These are phyloP conservation scores for Microthlaspi erraticum DNA, from an alignment of 345 rosid species.

Conservation along the genomic window DNA sequence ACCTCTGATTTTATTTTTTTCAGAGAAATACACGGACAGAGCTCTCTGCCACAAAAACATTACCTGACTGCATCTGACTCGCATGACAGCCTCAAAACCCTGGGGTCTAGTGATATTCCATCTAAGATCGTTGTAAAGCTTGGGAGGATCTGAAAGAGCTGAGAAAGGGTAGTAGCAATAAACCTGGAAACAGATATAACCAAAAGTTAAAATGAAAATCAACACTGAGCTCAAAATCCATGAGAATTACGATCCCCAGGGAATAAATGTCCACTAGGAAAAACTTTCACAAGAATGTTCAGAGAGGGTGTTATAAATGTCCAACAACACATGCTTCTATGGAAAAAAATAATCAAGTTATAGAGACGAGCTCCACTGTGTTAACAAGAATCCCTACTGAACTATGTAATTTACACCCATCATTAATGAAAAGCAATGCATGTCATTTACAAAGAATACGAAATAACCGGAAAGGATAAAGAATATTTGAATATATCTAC, in stretches of 20 bases:
- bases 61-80: constrained; percentile 98
- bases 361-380: not conserved
- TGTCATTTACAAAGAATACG: constrained; percentile 12
- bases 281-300: constrained; percentile 21
- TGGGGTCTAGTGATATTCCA: constrained; percentile 99
- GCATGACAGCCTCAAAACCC: constrained; percentile 98
- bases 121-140: constrained; percentile 96
- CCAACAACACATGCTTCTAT: constrained; percentile 12
- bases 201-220: constrained; percentile 17
- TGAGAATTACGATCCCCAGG: not conserved
- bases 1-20: constrained; percentile 8
- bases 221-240: constrained; percentile 24
- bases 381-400: not conserved
- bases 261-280: constrained; percentile 1
- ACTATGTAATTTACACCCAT: constrained; percentile 13
- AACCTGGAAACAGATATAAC: constrained; percentile 60
- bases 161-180: constrained; percentile 93
- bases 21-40: constrained; percentile 24
- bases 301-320: not conserved
- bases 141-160: constrained; percentile 86
- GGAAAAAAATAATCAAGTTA: not conserved
- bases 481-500: constrained; percentile 48
- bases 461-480: constrained; percentile 3
- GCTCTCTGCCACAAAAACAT: constrained; percentile 29
- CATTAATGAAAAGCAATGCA: constrained; percentile 15